Conservation (phyloP, 1,139 yeast species). For the Torulaspora pretoriensis region DNA sequence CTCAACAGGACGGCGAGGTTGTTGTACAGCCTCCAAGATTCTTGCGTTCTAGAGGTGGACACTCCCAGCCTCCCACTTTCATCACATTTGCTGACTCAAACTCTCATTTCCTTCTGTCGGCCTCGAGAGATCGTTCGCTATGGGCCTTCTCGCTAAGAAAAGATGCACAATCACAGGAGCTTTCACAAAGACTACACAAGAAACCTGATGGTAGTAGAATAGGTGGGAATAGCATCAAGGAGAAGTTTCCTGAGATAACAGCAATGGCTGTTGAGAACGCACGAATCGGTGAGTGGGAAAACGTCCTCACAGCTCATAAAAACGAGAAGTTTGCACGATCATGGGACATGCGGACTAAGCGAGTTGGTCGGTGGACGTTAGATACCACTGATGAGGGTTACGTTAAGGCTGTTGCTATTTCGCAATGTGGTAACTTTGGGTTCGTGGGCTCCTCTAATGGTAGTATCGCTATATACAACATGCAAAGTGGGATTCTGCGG, state of each 20-base stretch:
- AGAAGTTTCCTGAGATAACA: conserved; percentile 72
- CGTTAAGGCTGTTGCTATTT: conserved; percentile 76
- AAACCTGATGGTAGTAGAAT: conserved; percentile 51
- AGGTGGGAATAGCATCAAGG: conserved; percentile 49
- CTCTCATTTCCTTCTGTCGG: conserved; percentile 81
- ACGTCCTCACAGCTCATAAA: conserved; percentile 85
- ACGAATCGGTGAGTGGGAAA: conserved; percentile 92
- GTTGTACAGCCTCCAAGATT: conserved; percentile 87
- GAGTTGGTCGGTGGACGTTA: conserved; percentile 72
- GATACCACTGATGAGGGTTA: conserved; percentile 72
- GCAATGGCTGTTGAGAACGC: conserved; percentile 70
- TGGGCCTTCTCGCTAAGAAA: conserved; percentile 92
- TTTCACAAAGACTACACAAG: conserved; percentile 72
- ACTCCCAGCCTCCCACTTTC: conserved; percentile 81
- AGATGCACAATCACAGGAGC: conserved; percentile 93
- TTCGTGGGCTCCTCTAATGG: conserved; percentile 89
- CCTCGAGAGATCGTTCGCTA: conserved; percentile 78
- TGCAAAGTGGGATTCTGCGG: conserved; percentile 83
- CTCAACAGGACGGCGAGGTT: conserved; percentile 51
- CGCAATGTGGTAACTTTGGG: conserved; percentile 94
- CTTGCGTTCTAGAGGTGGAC: conserved; percentile 93
- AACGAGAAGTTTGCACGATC: conserved; percentile 82
- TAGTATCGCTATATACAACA: conserved; percentile 80
- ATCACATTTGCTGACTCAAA: conserved; percentile 75
- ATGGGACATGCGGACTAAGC: conserved; percentile 81